phyloP scores from a whole-genome alignment of 164 flowering plant species.

The Nymphaea colorata region DNA sequence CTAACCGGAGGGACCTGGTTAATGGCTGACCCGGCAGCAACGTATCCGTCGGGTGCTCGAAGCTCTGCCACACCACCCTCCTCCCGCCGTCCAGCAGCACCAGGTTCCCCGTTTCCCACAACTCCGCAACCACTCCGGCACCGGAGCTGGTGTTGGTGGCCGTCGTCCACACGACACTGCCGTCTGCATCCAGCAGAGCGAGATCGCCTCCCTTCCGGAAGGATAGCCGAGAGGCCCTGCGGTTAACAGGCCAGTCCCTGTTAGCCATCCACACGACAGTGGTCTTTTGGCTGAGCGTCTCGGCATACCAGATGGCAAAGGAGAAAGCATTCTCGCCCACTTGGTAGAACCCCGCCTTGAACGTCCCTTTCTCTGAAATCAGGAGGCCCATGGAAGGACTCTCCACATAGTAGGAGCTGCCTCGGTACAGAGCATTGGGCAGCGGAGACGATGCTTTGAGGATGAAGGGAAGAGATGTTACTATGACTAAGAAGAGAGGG shows the following conservation, averaged over 20 bases:
- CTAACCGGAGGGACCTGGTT: constrained; percentile 3
- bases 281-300: not conserved
- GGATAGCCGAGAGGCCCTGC: constrained; percentile 4
- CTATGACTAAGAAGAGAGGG: too few species aligned
- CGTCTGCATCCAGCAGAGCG: constrained; percentile 11
- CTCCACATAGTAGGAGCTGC: too few species aligned
- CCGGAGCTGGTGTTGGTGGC: not conserved
- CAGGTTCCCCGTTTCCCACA: too few species aligned
- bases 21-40: too few species aligned
- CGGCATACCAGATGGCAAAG: constrained; percentile 9
- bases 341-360: constrained; percentile 17
- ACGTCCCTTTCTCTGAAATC: constrained; percentile 10
- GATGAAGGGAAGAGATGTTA: too few species aligned
- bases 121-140: too few species aligned
- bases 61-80: too few species aligned
- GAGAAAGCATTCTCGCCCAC: constrained; percentile 23
- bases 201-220: constrained; percentile 3
- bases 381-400: constrained; percentile 2
- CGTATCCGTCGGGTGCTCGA: too few species aligned
- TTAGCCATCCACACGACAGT: constrained; percentile 16
- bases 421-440: too few species aligned
- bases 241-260: constrained; percentile 14
- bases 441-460: too few species aligned
- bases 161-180: constrained; percentile 2
- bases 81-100: too few species aligned